Evolutionary conservation across 768 basidiomycete species (phyloP), one percentile per base, ranked within the genome.

Genomic region (Epithele typhae): DNA sequence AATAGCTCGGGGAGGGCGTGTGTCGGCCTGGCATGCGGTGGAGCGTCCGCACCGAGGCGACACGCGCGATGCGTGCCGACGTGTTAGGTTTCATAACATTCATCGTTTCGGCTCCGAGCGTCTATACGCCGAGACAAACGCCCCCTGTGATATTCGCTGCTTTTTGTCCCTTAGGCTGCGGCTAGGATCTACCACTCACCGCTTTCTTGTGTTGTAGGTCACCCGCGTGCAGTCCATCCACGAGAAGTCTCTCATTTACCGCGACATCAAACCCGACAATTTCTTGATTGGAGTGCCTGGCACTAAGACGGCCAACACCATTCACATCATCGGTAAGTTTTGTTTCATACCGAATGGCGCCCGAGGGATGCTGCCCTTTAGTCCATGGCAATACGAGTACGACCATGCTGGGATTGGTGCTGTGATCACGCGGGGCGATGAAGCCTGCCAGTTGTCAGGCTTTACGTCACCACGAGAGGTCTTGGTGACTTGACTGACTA

Each of bases 251-350:
- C 77, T 98, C 61, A 97, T 98, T 60, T 97, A 95, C 69, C 87
- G 95, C 55, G 96, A 98, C 65, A 98, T 99, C 75, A 98, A 98
- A 63, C 95, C 95, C 27, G 95, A 99, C 69, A 98, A 98, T 70
- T 99, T 99, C 69, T 75, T 99, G 54, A 91, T 99, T 64, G 96
- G 95, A 49, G 90, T 94, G 11, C 86, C 93, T 18, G 81, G 81
- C 17, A 93, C 87, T 25, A 96, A 93, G 73, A 90, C 75, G 34
- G 92, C 93, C 38, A 94, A 95, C 63, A 74, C 77, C 7, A 80
- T 92, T 54, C 86, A 90, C 65, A 82, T 95, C 51, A 94, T 91
- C 40, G 88, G 89, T 90, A 58, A 48, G 85, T 72, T 18, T 52
- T 50, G 40, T 46, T 25, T 25, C n/a, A n/a, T n/a, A n/a, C n/a